Base-by-base conservation (phyloP, 2,329 filamentous ascomycete genomes). In the Penicillium sp. region DNA sequence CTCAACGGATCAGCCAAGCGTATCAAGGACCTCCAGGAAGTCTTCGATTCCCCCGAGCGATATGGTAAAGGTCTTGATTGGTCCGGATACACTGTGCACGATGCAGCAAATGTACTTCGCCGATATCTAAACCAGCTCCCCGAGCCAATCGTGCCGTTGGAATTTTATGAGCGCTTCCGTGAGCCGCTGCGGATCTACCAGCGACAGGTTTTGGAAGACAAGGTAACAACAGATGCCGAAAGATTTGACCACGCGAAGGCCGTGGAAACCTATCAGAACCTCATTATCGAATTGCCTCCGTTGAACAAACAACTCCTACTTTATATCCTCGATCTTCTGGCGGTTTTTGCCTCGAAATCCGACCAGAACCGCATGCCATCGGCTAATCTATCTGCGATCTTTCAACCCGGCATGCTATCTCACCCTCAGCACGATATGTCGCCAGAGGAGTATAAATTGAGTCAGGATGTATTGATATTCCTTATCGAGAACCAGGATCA, bases 401-500 rank as follows among this genome's bases (percentile, higher is more conserved):
- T 99, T 71, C 94, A 99, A 71, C 94, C 94, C 0, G 94, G 94
- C 51, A 89, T 99, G 77, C 82, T 99, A 13, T 97, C 92, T 2
- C 94, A 99, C 71, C 94, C 94, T 1, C 80, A 84, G 56, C 94
- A 99, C 71, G 92, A 96, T 67, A 97, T 99, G 93, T 87, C 91
- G 0, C 94, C 94, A 0, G 84, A 89, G 53, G 93, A 97, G 69
- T 99, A 99, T 71, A 87, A 91, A 30, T 79, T 99, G 6, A 97
- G 95, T 70, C 94, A 99, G 79, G 93, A 94, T 66, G 93, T 99
- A 18, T 82, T 99, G 60, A 96, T 99, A 47, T 99, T 99, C 73
- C 78, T 99, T 63, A 99, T 99, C 62, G 92, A 97, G 70, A 96
- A 99, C 67, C 94, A 99, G 72, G 94, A 99, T 68, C 90, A 96